Base-by-base conservation (phyloP, 2,329 filamentous ascomycete species). In the Hypoxylon sp. region DNA sequence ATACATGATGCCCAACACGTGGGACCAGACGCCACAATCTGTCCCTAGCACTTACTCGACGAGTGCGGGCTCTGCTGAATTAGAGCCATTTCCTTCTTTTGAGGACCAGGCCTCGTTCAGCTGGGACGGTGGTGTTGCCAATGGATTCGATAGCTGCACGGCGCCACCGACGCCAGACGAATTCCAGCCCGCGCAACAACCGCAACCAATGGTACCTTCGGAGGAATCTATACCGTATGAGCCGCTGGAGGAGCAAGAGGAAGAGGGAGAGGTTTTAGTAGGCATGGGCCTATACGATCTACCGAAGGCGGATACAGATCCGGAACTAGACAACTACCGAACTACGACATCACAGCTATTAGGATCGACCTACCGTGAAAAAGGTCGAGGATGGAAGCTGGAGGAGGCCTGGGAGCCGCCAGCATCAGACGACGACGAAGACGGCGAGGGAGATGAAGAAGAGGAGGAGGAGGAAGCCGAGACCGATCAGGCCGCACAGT, bases 241-340 rank as follows among this genome's bases (percentile, higher is more conserved):
- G 52, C 65, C 80, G 4, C 73, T 84, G 20, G 80, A 82, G 26
- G 80, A 84, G 33, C 70, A 76, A 9, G 78, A 83, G 43, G 84
- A 80, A 21, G 78, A 83, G 11, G 88, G 86, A 31, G 89, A 92
- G 68, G 88, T 92, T 58, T 80, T 94, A 1, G 82, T 92, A n/a
- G 90, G 90, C 17, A 88, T 95, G 83, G 91, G 91, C 0, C 82
- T 95, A 0, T 95, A 95, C 72, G 90, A 92, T 67, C 78, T 84
- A 3, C 89, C 89, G 0, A 88, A 84, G 67, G 67, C 73, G 37
- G 74, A 79, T 6, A 74, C 77, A 17, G 81, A 83, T 52, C 76
- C 79, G 24, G 76, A 80, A 47, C 71, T 83, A 51, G 76, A 85
- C 73, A 79, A 83, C 75, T 81, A 86, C 74, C 72, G 80, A 46